Evolutionary conservation across 352 stramenopile species (phyloP).

Genomic region (Blastocystis sp.): DNA sequence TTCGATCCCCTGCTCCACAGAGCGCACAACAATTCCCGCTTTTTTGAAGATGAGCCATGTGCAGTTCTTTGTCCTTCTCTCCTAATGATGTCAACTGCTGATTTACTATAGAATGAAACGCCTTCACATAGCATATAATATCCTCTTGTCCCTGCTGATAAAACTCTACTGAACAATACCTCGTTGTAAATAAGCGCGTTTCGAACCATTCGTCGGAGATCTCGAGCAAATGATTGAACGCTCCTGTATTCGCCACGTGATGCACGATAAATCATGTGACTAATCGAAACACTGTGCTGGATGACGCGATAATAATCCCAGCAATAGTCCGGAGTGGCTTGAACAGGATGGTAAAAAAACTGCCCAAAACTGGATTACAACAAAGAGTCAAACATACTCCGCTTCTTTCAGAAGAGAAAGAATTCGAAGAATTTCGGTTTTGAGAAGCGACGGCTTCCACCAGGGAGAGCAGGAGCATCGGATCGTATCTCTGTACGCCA

Average conservation of each 20-base stretch:
- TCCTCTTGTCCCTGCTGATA: conserved; percentile 71
- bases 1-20: conserved; percentile 76
- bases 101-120: not conserved
- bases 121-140: not conserved
- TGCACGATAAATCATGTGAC: conserved; percentile 78
- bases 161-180: conserved; percentile 76
- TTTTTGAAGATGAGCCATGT: not conserved
- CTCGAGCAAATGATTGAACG: conserved; percentile 72
- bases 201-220: conserved; percentile 73
- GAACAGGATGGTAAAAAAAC: not conserved
- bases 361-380: not conserved
- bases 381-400: not conserved
- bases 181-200: conserved; percentile 80
- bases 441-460: not conserved
- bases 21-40: conserved; percentile 73
- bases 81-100: not conserved
- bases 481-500: not conserved
- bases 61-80: conserved; percentile 66
- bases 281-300: conserved; percentile 74
- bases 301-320: not conserved
- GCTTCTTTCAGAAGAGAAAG: not conserved
- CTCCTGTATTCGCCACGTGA: conserved; percentile 75
- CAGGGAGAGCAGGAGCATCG: not conserved
- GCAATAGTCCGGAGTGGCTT: not conserved
- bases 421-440: not conserved